Evolutionary conservation across 1,139 yeast genomes (phyloP), one percentile per base, ranked within the genome.

Genomic region (Groenewaldozyma sp.): DNA sequence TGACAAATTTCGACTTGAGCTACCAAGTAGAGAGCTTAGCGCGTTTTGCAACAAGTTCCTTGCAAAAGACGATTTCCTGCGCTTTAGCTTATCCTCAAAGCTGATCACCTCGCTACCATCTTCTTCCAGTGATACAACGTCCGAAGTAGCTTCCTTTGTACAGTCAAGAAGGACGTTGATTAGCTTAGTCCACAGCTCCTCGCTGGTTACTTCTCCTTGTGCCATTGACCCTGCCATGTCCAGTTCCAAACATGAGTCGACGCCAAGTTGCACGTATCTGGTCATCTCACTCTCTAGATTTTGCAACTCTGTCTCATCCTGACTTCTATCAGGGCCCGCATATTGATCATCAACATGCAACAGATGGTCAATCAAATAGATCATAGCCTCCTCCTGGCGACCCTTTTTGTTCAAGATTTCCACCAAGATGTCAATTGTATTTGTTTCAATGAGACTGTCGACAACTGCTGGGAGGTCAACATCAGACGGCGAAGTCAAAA

Each of bases 351-450:
- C 47, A 21, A 53, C 37, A 20, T 41, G 45, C 17, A 49, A 35
- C 4, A 61, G 26, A 29, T 57, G 51, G 28, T 59, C 56, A 3
- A 55, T 42, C 22, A 59, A 38, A 38, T 60, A 56, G n/a, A 58
- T 54, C 54, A 62, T 46, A 0, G 65, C 64, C 38, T 62, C 65
- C 0, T 53, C 36, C 5, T 46, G 37, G 9, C 62, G 49, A 3
- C 44, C 49, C 34, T 47, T 52, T 3, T 62, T 45, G 24, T 48
- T 29, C 24, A 62, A 43, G 4, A 62, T 35, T 13, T 53, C 31
- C 3, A 57, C 54, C 17, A 62, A 45, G 3, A 58, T 51, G 36
- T 60, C 64, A 3, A 55, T 49, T 10, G 54, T 53, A 5, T 50
- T 48, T 7, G 50, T 36, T 19, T 45, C 52, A 11, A 59, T 51